Conservation (phyloP, 345 rosid species). For the Hypericum androsaemum region DNA sequence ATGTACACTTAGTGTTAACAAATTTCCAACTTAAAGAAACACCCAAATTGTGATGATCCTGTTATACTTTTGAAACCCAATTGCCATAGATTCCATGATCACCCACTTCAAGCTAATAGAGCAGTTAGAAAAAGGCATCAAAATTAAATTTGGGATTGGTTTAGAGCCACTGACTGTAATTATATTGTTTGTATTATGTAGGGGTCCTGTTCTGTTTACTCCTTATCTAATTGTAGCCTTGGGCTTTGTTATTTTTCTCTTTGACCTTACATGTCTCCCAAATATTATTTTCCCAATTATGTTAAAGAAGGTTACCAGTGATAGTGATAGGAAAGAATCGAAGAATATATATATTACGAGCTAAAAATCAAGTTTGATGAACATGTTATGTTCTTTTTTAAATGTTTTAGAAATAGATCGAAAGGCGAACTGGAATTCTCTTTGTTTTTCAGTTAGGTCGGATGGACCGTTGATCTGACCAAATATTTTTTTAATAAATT, state of each 20-base stretch:
- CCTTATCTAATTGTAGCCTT: constrained; percentile 24
- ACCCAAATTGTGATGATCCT: constrained; percentile 14
- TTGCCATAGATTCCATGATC: constrained; percentile 17
- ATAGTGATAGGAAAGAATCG: too few species aligned
- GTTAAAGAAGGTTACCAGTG: too few species aligned
- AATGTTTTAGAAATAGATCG: too few species aligned
- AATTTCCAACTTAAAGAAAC: constrained; percentile 1
- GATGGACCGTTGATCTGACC: too few species aligned
- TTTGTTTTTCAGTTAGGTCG: too few species aligned
- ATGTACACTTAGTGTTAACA: constrained; percentile 6
- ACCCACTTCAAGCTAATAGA: constrained; percentile 24
- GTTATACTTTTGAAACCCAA: constrained; percentile 3
- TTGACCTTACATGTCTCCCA: neutral
- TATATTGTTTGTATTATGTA: constrained; percentile 25
- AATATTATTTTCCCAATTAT: too few species aligned
- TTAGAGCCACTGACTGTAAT: constrained; percentile 9
- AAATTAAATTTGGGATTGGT: too few species aligned
- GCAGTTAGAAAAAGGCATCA: constrained; percentile 15
- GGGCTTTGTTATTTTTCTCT: constrained; percentile 4
- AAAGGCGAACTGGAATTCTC: too few species aligned
- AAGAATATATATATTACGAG: neutral
- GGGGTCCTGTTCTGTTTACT: constrained; percentile 26
- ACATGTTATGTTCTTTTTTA: too few species aligned
- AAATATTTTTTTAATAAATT: too few species aligned
- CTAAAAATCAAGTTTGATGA: too few species aligned